These are phyloP conservation scores for Aspergillus sclerotiicarbonarius DNA, from an alignment of 495 filamentous ascomycete genomes.

Conservation along the genomic window DNA sequence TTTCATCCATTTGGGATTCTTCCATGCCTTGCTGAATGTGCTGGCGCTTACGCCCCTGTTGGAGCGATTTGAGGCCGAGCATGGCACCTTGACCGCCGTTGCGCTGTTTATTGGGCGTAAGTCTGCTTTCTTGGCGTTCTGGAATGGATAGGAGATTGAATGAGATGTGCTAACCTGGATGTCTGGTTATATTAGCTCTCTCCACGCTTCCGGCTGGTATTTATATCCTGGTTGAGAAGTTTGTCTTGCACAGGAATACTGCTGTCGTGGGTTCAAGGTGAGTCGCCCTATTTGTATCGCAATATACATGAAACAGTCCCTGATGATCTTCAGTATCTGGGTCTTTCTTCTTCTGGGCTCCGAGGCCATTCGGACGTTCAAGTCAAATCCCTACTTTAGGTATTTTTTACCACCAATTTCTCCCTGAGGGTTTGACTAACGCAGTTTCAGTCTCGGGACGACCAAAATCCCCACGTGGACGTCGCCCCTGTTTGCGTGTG, in stretches of 20 bases:
- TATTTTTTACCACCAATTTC: slow-evolving; percentile 18
- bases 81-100: slow-evolving; percentile 83
- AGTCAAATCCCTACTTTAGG: slow-evolving; percentile 70
- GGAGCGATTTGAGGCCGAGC: slow-evolving; percentile 89
- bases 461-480: slow-evolving; percentile 88
- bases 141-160: background rate
- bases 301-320: background rate
- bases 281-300: slow-evolving; percentile 17
- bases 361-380: slow-evolving; percentile 80
- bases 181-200: slow-evolving; percentile 54
- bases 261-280: slow-evolving; percentile 81
- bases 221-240: slow-evolving; percentile 69
- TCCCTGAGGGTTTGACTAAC: slow-evolving; percentile 7
- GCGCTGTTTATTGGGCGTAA: slow-evolving; percentile 86
- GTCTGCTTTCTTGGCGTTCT: slow-evolving; percentile 32
- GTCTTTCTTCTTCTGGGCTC: slow-evolving; percentile 81
- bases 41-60: slow-evolving; percentile 78
- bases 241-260: slow-evolving; percentile 61
- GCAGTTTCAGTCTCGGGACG: slow-evolving; percentile 46
- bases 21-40: slow-evolving; percentile 78
- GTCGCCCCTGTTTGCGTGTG: slow-evolving; percentile 71
- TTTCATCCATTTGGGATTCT: slow-evolving; percentile 75
- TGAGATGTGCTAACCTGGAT: slow-evolving; percentile 13
- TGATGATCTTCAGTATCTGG: slow-evolving; percentile 64
- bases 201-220: slow-evolving; percentile 73